A percentile compares a stretch with the other conserved stretches of the same genome.
phyloP scores from a whole-genome alignment of 345 rosid genomes.

The Arabidopsis thaliana region DNA sequence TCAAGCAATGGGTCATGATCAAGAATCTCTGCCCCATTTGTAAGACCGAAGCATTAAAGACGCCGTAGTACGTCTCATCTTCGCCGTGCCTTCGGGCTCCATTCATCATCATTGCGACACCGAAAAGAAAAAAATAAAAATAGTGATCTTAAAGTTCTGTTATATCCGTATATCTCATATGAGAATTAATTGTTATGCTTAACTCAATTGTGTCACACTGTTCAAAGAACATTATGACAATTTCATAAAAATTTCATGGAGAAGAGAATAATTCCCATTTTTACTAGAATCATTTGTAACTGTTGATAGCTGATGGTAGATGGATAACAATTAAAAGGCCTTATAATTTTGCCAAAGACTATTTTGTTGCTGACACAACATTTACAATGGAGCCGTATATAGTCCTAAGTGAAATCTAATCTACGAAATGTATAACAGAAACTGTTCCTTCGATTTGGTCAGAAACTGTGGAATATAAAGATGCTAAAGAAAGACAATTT shows the following conservation, averaged over 20 bases:
- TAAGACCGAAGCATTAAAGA: slow-evolving; percentile 65
- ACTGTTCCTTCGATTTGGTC: too few species aligned
- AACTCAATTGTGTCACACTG: slow-evolving; percentile 31
- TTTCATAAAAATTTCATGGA: slow-evolving; percentile 12
- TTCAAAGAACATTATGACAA: slow-evolving; percentile 41
- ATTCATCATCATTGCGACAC: slow-evolving; percentile 18
- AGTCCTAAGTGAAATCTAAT: background rate
- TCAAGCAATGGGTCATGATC: slow-evolving; percentile 84
- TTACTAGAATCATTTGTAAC: slow-evolving; percentile 8
- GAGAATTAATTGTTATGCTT: slow-evolving; percentile 12
- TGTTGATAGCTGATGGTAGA: slow-evolving; percentile 1
- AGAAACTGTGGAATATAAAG: too few species aligned
- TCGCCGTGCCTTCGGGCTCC: background rate
- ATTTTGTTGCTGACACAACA: background rate
- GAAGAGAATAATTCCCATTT: slow-evolving; percentile 30
- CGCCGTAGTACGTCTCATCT: slow-evolving; percentile 34
- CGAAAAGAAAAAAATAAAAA: slow-evolving; percentile 4
- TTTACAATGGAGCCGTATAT: background rate
- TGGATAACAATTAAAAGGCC: background rate
- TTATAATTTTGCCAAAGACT: background rate
- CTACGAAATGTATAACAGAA: background rate
- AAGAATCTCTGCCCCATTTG: slow-evolving; percentile 94
- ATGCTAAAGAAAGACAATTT: too few species aligned
- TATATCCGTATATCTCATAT: slow-evolving; percentile 13
- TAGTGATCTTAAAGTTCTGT: slow-evolving; percentile 1